Evolutionary conservation across 345 rosid species (phyloP).

Genomic region (Syzygium aqueum): DNA sequence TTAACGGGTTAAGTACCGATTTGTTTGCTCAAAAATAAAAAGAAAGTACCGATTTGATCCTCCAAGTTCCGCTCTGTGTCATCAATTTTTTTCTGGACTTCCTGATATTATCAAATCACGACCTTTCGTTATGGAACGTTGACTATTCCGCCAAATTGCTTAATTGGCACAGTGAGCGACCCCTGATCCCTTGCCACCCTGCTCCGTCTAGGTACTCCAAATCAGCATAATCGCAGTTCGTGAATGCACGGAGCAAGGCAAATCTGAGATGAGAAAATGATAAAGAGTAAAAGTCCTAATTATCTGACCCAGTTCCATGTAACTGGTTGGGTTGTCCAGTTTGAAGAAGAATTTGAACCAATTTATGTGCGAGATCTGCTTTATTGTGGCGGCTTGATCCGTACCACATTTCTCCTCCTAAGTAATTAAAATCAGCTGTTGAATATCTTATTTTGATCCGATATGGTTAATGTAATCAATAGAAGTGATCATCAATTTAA

Average conservation of each 20-base stretch:
- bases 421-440: not conserved
- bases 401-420: not conserved
- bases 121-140: too few species aligned
- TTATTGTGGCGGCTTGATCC: not conserved
- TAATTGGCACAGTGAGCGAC: too few species aligned
- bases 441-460: too few species aligned
- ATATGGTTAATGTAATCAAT: too few species aligned
- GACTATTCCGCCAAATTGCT: too few species aligned
- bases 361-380: not conserved
- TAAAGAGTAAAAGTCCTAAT: not conserved
- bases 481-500: too few species aligned
- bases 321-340: not conserved
- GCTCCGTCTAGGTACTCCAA: not conserved
- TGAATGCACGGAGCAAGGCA: not conserved
- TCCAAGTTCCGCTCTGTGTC: too few species aligned
- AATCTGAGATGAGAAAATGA: not conserved
- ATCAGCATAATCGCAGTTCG: rapidly evolving
- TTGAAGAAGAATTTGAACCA: not conserved
- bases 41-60: too few species aligned
- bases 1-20: too few species aligned
- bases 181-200: not conserved
- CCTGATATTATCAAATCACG: too few species aligned
- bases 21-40: too few species aligned
- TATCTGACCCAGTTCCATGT: not conserved
- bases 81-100: too few species aligned